Evolutionary conservation across 2,329 filamentous ascomycete genomes (phyloP).

Genomic region (Lecanicillium sp.): DNA sequence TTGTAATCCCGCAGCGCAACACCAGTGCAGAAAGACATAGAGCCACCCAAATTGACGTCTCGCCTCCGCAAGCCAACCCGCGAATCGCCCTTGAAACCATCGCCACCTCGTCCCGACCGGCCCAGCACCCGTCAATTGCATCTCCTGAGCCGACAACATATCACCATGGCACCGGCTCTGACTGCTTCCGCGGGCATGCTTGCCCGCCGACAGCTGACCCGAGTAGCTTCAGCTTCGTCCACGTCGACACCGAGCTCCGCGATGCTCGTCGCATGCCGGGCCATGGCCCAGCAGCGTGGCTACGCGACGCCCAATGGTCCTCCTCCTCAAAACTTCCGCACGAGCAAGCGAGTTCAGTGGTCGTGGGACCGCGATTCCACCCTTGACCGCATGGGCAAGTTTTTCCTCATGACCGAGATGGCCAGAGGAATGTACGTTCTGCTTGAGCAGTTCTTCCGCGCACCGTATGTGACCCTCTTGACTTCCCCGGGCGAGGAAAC

Average conservation of each 20-base stretch:
- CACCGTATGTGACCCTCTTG: slow-evolving; percentile 64
- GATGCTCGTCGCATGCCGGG: slow-evolving; percentile 14
- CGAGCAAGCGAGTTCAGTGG: slow-evolving; percentile 67
- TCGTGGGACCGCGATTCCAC: slow-evolving; percentile 69
- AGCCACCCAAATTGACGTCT: slow-evolving; percentile 16
- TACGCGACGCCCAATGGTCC: slow-evolving; percentile 68
- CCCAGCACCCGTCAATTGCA: slow-evolving; percentile 8
- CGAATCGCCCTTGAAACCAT: neutral
- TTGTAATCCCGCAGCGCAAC: slow-evolving; percentile 31
- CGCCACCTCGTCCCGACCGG: slow-evolving; percentile 1
- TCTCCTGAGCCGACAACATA: slow-evolving; percentile 2
- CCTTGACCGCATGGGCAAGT: slow-evolving; percentile 79
- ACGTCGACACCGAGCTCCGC: slow-evolving; percentile 8
- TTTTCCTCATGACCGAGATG: slow-evolving; percentile 95
- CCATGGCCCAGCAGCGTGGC: slow-evolving; percentile 22
- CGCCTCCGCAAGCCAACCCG: slow-evolving; percentile 6
- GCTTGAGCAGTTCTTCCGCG: slow-evolving; percentile 95
- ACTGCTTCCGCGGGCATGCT: slow-evolving; percentile 24
- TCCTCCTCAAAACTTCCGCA: slow-evolving; percentile 73
- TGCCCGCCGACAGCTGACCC: slow-evolving; percentile 26
- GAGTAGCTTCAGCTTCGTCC: slow-evolving; percentile 10
- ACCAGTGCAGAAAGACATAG: slow-evolving; percentile 11
- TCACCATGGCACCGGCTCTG: slow-evolving; percentile 24
- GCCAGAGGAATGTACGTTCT: slow-evolving; percentile 95
- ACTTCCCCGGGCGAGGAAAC: no score